Base-by-base conservation (phyloP, 2,329 filamentous ascomycete genomes). In the Mollisiaceae sp. region DNA sequence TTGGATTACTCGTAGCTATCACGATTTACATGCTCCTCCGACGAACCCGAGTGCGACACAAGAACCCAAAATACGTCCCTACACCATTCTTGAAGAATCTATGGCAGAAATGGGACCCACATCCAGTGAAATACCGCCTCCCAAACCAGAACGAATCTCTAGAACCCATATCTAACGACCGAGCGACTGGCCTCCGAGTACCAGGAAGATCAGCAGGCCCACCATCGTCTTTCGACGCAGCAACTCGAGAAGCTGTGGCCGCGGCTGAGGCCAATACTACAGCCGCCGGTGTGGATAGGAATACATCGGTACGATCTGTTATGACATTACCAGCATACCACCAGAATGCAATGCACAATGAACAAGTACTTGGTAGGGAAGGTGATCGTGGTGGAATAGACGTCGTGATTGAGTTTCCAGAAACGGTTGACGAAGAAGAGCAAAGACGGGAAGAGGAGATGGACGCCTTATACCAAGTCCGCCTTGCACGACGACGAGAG, bases 301-400 rank as follows among this genome's bases (percentile, higher is more conserved):
- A 94, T 73, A 93, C 92, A 0, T 96, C 92, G 9, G 84, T 98
- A 55, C 89, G 94, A 63, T 97, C 93, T n/a, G 89, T 98, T 63
- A 95, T 97, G 85, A 98, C 95, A 0, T 81, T 99, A 2, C 95
- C 95, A 0, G 86, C 91, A 0, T 99, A 99, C 77, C 89, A 91
- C 2, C 85, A 84, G 18, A 87, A 87, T 35, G 87, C 93, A 0
- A 84, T 87, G 59, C 89, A 91, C 22, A 89, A 87, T 55, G 95
- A 99, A 77, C 89, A 89, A 71, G 89, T 97, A 1, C 83, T 98
- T 57, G 95, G 89, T 8, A 86, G 94, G 5, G 95, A 97, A 77
- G 95, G 95, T 59, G 95, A 99, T 76, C 86, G 95, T 66, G 94
- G 85, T 61, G 95, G 95, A 8, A 93, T 99, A 72, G 95, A 99